Evolutionary conservation across 768 basidiomycete species (phyloP).

Genomic region (Kwoniella sp.): DNA sequence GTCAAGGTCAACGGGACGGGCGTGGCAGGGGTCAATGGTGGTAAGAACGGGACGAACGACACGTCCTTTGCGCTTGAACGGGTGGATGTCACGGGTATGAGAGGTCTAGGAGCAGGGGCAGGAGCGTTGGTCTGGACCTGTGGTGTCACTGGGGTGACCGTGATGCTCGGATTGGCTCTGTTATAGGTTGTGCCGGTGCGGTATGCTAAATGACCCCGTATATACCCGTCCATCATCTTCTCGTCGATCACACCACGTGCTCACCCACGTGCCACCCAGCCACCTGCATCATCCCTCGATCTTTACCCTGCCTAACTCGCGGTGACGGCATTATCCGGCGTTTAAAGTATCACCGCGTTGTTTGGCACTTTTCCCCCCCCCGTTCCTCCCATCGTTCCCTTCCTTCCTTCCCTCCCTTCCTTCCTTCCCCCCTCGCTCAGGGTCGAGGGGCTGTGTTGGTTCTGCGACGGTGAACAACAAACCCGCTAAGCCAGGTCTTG

Average conservation of each 20-base stretch:
- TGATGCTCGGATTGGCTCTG: too few species aligned
- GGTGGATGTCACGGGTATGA: neutral
- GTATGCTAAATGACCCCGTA: too few species aligned
- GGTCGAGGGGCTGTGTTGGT: neutral
- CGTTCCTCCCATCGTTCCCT: too few species aligned
- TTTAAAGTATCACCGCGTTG: conserved; percentile 2
- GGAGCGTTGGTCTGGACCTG: neutral
- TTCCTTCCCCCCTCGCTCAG: too few species aligned
- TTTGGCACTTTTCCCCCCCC: conserved; percentile 17
- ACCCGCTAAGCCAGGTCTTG: neutral
- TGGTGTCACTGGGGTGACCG: neutral
- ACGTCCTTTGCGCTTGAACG: neutral
- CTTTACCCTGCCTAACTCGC: too few species aligned
- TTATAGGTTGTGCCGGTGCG: too few species aligned
- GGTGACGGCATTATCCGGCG: neutral
- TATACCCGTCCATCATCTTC: too few species aligned
- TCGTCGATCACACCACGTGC: too few species aligned
- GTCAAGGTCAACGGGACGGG: neutral
- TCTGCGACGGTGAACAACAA: neutral
- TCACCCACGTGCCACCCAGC: too few species aligned
- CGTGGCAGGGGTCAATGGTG: neutral
- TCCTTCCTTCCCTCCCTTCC: too few species aligned
- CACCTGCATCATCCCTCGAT: too few species aligned
- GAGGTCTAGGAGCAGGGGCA: neutral
- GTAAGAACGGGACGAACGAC: neutral